Evolutionary conservation across 768 basidiomycete genomes (phyloP), one percentile per base, ranked within the genome.

Genomic region (Boletales sp.): DNA sequence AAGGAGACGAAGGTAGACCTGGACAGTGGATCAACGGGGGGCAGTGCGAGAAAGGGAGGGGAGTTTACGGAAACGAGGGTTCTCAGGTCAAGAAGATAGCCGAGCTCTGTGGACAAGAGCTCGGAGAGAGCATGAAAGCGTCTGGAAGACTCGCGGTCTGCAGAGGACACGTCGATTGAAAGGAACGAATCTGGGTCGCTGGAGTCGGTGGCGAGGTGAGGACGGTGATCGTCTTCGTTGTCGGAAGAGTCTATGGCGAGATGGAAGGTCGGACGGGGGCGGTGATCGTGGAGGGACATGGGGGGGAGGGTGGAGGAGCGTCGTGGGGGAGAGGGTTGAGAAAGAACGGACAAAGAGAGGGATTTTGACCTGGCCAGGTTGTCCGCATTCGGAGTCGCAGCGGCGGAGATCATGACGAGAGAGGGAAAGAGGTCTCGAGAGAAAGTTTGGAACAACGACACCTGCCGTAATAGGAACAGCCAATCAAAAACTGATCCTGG

Each of bases 41-140:
- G 8, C 18, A 46, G 1, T 45, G 40, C 14, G 10, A 47, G 33
- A 42, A 49, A 44, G 46, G 52, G 52, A 13, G 41, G n/a, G 1
- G 31, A n/a, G 69, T 78, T 53, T 64, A 91, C 92, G 55, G 78
- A 76, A 49, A 92, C 87, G 39, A 98, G 76, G 9, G 79, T 79
- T 53, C 83, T 80, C 59, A 97, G 69, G 68, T 94, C 92, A 45
- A 76, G 65, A 9, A 93, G 76, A 65, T 97, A 98, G 8, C 82
- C 82, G 17, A 82, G 73, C 72, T 98, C 95, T 1, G 93, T 94
- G 50, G 80, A 74, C 21, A 97, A 76, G 36, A 98, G 73, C 69
- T 97, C 95, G 56, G 82, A 75, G 44, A 97, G 78, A 7, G 91
- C 87, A 60, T 96, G 86, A 55, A 79, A 85, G 48, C 72, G 76